Percentiles rank a stretch among this genome's conserved stretches.
phyloP scores from a whole-genome alignment of 164 flowering plant species.

The Sextonia rubra region DNA sequence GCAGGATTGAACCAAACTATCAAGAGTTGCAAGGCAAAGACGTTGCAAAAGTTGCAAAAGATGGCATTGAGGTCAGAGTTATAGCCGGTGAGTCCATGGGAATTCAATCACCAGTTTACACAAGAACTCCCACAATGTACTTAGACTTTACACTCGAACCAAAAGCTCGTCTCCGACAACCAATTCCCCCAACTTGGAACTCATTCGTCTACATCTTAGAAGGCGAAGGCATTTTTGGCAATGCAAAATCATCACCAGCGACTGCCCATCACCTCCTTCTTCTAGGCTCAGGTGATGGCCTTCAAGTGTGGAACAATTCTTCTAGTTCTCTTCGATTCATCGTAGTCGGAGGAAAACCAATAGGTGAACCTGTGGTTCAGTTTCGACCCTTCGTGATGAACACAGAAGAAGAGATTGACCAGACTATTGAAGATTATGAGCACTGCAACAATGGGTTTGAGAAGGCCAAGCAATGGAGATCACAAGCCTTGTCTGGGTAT shows the following conservation, averaged over 20 bases:
- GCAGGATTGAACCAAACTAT: slow-evolving; percentile 77
- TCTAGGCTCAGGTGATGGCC: slow-evolving; percentile 54
- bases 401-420: slow-evolving; percentile 75
- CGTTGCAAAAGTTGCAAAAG: slow-evolving; percentile 41
- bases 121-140: slow-evolving; percentile 84
- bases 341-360: slow-evolving; percentile 71
- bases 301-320: slow-evolving; percentile 71
- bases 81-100: slow-evolving; percentile 89
- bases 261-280: slow-evolving; percentile 58
- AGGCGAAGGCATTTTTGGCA: slow-evolving; percentile 73
- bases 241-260: slow-evolving; percentile 21
- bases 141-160: slow-evolving; percentile 76
- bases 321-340: slow-evolving; percentile 50
- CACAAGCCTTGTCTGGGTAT: slow-evolving; percentile 23
- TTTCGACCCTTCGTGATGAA: slow-evolving; percentile 93
- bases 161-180: slow-evolving; percentile 57
- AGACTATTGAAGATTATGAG: slow-evolving; percentile 65
- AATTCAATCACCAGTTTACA: slow-evolving; percentile 53
- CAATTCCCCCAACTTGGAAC: slow-evolving; percentile 62
- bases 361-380: slow-evolving; percentile 68
- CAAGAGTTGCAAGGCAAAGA: slow-evolving; percentile 61
- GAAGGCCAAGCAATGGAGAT: slow-evolving; percentile 66
- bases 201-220: slow-evolving; percentile 73
- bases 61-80: slow-evolving; percentile 63
- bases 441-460: slow-evolving; percentile 67